phyloP scores from a whole-genome alignment of 306 rosid species.

The Gastrolobium villosum region DNA sequence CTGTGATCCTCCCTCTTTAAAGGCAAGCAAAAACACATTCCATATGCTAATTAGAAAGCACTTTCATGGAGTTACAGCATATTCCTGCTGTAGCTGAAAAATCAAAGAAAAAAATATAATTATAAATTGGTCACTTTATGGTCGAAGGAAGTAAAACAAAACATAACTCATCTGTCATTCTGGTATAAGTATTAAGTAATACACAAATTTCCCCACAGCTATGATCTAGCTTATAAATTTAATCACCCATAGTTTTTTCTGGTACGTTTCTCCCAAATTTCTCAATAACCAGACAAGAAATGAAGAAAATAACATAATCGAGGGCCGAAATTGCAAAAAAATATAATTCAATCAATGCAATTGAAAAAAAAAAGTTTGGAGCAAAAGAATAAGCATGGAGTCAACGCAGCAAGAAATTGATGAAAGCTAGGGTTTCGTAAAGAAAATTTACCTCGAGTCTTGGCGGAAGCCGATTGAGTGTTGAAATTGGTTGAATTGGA shows the following conservation, averaged over 20 bases:
- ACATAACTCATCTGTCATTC: neutral
- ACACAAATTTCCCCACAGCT: slow-evolving; percentile 1
- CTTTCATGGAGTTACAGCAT: slow-evolving; percentile 19
- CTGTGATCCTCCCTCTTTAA: neutral
- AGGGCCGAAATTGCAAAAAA: neutral
- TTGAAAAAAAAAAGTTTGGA: neutral
- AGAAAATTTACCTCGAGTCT: slow-evolving; percentile 54
- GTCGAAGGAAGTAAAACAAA: neutral
- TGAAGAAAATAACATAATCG: neutral
- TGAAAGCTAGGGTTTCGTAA: slow-evolving; percentile 37
- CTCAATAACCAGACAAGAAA: neutral
- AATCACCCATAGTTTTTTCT: neutral
- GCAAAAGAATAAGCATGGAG: slow-evolving; percentile 13
- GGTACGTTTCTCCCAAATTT: too few species aligned
- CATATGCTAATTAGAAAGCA: slow-evolving; percentile 5
- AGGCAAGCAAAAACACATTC: neutral
- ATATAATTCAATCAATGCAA: neutral
- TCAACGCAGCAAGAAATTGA: slow-evolving; percentile 32
- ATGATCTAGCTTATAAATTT: neutral
- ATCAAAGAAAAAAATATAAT: neutral
- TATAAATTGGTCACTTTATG: neutral
- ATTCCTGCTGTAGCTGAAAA: neutral
- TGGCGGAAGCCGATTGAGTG: slow-evolving; percentile 46
- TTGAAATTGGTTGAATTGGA: neutral
- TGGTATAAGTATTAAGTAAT: neutral